Conservation (phyloP, 192 early-diverging fungal species). For the Backusella parvicylindrica region DNA sequence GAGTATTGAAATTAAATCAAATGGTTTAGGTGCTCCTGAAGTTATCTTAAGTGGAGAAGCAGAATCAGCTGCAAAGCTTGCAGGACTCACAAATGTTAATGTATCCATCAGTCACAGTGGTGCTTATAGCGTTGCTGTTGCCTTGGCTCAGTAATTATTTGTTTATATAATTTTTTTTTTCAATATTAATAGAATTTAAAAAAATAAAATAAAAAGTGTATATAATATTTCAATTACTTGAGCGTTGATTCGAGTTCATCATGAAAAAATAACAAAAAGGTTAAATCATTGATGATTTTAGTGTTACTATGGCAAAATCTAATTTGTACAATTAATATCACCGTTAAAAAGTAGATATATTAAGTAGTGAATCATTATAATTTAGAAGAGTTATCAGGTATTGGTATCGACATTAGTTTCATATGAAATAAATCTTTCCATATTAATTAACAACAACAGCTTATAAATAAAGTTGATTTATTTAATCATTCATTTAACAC, state of each 20-base stretch:
- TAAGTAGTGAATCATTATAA: too few relatives aligned
- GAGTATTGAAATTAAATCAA: conserved; percentile 84
- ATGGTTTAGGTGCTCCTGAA: conserved; percentile 68
- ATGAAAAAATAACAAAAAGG: background rate
- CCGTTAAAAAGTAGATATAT: too few relatives aligned
- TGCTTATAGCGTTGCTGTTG: conserved; percentile 85
- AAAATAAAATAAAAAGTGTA: background rate
- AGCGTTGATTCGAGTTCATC: background rate
- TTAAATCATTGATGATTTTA: too few relatives aligned
- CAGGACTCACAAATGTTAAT: conserved; percentile 72
- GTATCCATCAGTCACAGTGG: conserved; percentile 94
- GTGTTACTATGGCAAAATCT: too few relatives aligned
- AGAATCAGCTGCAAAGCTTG: conserved; percentile 60
- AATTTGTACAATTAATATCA: too few relatives aligned
- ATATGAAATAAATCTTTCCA: too few relatives aligned
- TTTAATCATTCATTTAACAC: too few relatives aligned
- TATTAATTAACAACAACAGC: too few relatives aligned
- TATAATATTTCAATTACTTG: background rate
- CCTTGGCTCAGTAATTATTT: conserved; percentile 53
- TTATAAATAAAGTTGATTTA: too few relatives aligned
- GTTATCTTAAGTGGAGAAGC: conserved; percentile 83
- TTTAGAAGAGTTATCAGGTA: too few relatives aligned
- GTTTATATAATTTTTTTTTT: background rate
- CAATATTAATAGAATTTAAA: background rate
- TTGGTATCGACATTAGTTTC: too few relatives aligned